Base-by-base conservation (phyloP, 805 yeast genomes). In the Suhomyces prunicola region DNA sequence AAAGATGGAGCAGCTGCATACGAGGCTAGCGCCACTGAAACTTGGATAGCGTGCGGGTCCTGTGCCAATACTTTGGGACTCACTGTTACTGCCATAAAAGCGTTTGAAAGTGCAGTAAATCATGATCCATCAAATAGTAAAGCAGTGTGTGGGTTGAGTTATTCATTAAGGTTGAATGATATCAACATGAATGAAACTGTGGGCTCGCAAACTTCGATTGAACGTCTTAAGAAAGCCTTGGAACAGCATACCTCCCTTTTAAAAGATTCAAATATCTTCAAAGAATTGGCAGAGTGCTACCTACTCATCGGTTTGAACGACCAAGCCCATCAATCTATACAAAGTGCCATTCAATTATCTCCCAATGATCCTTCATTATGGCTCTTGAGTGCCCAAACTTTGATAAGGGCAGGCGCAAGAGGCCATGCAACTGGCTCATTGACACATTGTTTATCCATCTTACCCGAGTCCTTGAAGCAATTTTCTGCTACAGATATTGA, bases 251-350 rank as follows among this genome's bases (percentile, higher is more conserved):
- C 78, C 2, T 65, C 66, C 1, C 61, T 82, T 22, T 63, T 71
- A 29, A 70, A 70, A 46, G 77, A 76, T 47, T 57, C 77, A 0
- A 55, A 59, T 5, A 57, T 83, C 4, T 78, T 80, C 72, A 74
- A 71, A 48, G 86, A 81, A 59, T 67, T 83, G 49, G 76, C 83
- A 0, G 82, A 80, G 54, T 77, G 84, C 51, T 82, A 83, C 58
- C 59, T 79, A 12, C 62, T 74, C 10, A 57, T 78, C 7, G 78
- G 80, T 35, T 72, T 79, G 53, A 71, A 69, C 45, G 84, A 81
- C 42, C 82, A 79, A 54, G 83, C 87, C 0, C 83, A 81, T 57
- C 74, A 71, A 47, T 69, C 80, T 2, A 69, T 79, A 17, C 77
- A 73, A 50, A 69, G 77, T 46, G 80, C 80, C 3, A 59, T 80